Evolutionary conservation across 139 green algal species (phyloP).

Genomic region (Chlamydomonas eustigma): DNA sequence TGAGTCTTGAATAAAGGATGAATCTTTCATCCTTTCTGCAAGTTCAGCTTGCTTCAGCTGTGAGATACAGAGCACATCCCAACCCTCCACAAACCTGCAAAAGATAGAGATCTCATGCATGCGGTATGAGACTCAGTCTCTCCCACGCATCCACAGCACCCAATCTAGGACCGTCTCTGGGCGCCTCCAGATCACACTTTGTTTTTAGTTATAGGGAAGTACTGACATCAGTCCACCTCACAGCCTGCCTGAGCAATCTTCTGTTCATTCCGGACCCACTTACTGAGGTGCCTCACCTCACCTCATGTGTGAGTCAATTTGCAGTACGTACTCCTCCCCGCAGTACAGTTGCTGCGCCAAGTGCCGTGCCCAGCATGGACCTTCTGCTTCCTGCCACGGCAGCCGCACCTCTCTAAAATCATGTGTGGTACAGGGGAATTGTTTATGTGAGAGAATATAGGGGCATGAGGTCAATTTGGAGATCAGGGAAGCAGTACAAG

Average conservation of each 20-base stretch:
- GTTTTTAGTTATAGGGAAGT: no score
- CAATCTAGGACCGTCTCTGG: no score
- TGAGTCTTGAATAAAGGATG: not conserved
- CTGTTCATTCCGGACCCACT: no score
- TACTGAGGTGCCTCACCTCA: no score
- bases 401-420: constrained; percentile 57
- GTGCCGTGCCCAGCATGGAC: constrained; percentile 62
- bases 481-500: no score
- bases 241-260: no score
- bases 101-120: not conserved
- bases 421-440: no score
- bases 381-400: constrained; percentile 42
- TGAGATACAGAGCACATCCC: constrained; percentile 37
- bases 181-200: no score
- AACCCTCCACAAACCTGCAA: constrained; percentile 42
- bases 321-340: constrained; percentile 70
- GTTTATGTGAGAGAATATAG: no score
- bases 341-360: constrained; percentile 59
- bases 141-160: no score
- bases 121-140: not conserved
- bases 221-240: no score
- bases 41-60: constrained; percentile 40
- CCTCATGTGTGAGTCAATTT: constrained; percentile 76
- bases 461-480: no score
- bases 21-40: not conserved